Conservation (phyloP, 441 rosid genomes). For the Populus hybrid region DNA sequence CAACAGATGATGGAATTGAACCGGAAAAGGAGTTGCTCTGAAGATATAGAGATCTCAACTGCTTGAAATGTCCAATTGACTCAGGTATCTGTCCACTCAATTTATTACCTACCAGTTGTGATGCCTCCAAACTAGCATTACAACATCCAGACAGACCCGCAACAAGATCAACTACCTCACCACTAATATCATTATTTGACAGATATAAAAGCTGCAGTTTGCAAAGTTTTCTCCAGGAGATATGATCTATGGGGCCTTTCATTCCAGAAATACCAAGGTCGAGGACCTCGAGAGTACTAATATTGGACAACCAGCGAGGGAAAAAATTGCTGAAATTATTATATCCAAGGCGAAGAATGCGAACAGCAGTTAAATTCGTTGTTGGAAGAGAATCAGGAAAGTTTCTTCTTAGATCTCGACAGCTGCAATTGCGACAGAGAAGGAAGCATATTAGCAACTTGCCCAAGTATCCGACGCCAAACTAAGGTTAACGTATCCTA, state of each 20-base stretch:
- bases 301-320: conserved; percentile 15
- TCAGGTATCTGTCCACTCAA: conserved; percentile 26
- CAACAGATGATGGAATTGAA: conserved; percentile 10
- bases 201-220: conserved; percentile 9
- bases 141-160: conserved; percentile 25
- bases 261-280: conserved; percentile 1
- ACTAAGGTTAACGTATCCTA: conserved; percentile 19
- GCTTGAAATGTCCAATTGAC: background rate
- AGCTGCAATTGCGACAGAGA: conserved; percentile 24
- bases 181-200: conserved; percentile 8
- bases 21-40: conserved; percentile 1
- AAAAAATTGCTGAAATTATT: conserved; percentile 16
- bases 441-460: conserved; percentile 21
- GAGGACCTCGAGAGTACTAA: conserved; percentile 7
- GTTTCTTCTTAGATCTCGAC: conserved; percentile 1
- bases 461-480: conserved; percentile 18
- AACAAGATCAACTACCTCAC: conserved; percentile 26
- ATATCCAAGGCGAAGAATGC: conserved; percentile 10
- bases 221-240: conserved; percentile 7
- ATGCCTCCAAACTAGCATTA: conserved; percentile 27
- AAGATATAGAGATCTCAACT: conserved; percentile 4
- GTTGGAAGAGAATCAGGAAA: conserved; percentile 12
- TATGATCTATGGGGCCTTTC: background rate
- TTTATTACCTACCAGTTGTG: conserved; percentile 29
- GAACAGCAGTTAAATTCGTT: conserved; percentile 14